phyloP scores from a whole-genome alignment of 208 protist species.

The Crithidia fasciculata region DNA sequence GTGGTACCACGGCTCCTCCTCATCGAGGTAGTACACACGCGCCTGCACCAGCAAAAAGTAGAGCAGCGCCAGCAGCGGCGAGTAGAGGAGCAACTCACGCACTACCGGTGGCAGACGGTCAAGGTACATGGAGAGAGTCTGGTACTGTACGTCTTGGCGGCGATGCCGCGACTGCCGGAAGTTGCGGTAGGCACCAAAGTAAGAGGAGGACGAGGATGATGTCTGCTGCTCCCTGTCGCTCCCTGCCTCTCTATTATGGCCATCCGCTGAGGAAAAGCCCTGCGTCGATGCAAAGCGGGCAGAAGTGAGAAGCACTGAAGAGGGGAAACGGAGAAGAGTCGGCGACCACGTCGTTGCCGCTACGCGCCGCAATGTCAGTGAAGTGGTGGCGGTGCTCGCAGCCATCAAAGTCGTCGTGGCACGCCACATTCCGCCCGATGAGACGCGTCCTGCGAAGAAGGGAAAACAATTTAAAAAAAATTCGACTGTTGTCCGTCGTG shows the following conservation, averaged over 20 bases:
- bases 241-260: background rate
- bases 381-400: no score
- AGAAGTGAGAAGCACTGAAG: no score
- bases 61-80: slow-evolving; percentile 44
- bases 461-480: no score
- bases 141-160: slow-evolving; percentile 12
- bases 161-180: slow-evolving; percentile 12
- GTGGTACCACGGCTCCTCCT: slow-evolving; percentile 37
- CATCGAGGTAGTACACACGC: slow-evolving; percentile 54
- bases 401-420: no score
- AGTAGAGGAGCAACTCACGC: slow-evolving; percentile 59
- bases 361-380: no score
- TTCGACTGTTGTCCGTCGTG: no score
- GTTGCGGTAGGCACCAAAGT: slow-evolving; percentile 17
- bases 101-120: slow-evolving; percentile 49
- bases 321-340: no score
- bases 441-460: no score
- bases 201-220: background rate
- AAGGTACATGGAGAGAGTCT: slow-evolving; percentile 55
- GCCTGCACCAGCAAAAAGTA: slow-evolving; percentile 62
- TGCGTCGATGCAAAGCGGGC: no score
- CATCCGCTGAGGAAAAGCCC: no score
- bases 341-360: no score
- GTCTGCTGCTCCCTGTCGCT: background rate
- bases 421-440: no score